Evolutionary conservation across 2,329 filamentous ascomycete genomes (phyloP).

Genomic region (Neopestalotiopsis sp.): DNA sequence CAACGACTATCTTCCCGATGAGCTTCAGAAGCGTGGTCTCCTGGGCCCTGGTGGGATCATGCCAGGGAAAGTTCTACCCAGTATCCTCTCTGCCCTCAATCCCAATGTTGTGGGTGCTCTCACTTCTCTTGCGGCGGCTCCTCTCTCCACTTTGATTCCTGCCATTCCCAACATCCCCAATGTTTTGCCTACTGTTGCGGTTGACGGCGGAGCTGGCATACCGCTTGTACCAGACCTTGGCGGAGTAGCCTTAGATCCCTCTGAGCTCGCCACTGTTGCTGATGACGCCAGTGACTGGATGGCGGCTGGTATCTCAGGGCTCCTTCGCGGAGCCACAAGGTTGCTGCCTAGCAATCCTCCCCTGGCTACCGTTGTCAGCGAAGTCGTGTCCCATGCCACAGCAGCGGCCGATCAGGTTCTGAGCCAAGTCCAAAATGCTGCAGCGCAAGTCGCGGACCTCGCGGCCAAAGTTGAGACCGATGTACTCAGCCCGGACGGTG

Average conservation of each 20-base stretch:
- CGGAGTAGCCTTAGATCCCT: not conserved
- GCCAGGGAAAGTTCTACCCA: conserved; percentile 18
- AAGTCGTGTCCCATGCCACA: conserved; percentile 23
- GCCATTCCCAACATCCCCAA: conserved; percentile 9
- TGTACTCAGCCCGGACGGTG: conserved; percentile 26
- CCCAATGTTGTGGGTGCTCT: conserved; percentile 14
- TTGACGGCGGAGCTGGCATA: conserved; percentile 16
- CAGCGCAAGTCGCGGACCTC: conserved; percentile 31
- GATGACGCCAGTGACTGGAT: conserved; percentile 17
- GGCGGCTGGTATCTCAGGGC: conserved; percentile 14
- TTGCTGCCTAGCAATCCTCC: conserved; percentile 15
- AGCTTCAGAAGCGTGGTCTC: conserved; percentile 14
- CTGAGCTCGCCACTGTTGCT: conserved; percentile 7
- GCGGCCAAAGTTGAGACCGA: conserved; percentile 24
- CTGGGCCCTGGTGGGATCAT: conserved; percentile 13
- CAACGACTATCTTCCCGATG: not conserved
- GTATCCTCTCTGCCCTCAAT: conserved; percentile 7
- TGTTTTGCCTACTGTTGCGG: conserved; percentile 13
- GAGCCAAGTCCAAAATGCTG: conserved; percentile 23
- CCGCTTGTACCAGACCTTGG: conserved; percentile 8
- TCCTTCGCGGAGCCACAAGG: conserved; percentile 7
- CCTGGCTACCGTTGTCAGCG: conserved; percentile 21
- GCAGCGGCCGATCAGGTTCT: conserved; percentile 25
- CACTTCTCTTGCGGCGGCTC: conserved; percentile 13
- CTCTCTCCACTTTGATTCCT: conserved; percentile 13